phyloP scores from a whole-genome alignment of 2,329 filamentous ascomycete species.

The Cryphonectria naterciae region DNA sequence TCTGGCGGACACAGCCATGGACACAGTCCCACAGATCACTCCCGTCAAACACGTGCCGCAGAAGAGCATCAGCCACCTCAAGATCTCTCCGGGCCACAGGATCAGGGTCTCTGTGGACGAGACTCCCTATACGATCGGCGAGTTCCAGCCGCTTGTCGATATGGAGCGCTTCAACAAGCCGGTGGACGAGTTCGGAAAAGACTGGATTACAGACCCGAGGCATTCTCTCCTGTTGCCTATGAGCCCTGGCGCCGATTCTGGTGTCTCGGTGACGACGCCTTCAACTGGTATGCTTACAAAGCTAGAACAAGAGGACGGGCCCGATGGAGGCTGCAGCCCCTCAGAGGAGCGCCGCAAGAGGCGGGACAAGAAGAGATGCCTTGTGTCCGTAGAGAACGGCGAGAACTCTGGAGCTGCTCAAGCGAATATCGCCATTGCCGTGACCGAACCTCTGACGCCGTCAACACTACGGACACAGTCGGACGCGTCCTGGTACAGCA shows the following conservation, averaged over 20 bases:
- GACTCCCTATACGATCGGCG: conserved; percentile 65
- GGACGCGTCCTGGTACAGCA: conserved; percentile 13
- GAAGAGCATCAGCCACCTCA: conserved; percentile 39
- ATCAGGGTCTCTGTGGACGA: conserved; percentile 50
- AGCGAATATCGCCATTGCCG: conserved; percentile 19
- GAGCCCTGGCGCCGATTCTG: conserved; percentile 3
- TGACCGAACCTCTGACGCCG: conserved; percentile 12
- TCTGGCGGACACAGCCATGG: conserved; percentile 32
- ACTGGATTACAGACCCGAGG: conserved; percentile 39
- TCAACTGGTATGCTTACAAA: not conserved
- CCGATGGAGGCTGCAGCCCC: not conserved
- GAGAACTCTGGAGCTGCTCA: not conserved
- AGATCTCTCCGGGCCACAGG: conserved; percentile 39
- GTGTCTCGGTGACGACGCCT: conserved; percentile 2
- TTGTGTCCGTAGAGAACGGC: not conserved
- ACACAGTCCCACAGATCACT: conserved; percentile 38
- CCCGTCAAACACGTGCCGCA: conserved; percentile 35
- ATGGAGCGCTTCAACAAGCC: conserved; percentile 61
- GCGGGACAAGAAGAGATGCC: not conserved
- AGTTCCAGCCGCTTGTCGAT: conserved; percentile 71
- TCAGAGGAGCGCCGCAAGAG: conserved; percentile 18
- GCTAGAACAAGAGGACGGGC: not conserved
- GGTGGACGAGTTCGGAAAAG: conserved; percentile 53
- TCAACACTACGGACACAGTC: not conserved
- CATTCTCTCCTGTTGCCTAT: conserved; percentile 8